phyloP scores from a whole-genome alignment of 495 filamentous ascomycete genomes.

The Xylaria telfairii region DNA sequence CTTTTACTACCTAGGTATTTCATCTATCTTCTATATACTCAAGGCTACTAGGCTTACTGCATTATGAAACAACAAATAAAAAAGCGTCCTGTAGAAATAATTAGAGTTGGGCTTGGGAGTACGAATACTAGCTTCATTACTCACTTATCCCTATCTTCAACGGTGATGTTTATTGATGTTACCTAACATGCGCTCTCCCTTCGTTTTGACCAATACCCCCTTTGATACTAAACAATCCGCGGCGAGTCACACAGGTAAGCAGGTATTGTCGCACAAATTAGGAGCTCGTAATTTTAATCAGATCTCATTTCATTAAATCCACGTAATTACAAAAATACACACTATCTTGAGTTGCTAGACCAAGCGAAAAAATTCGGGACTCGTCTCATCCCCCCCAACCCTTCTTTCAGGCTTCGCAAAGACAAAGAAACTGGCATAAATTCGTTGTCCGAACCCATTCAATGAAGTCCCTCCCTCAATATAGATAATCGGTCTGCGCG shows the following conservation, averaged over 20 bases:
- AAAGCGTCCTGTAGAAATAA: not conserved
- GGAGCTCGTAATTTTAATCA: not conserved
- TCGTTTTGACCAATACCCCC: not conserved
- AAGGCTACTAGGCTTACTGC: too few relatives aligned
- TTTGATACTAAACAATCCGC: not conserved
- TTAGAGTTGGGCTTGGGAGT: not conserved
- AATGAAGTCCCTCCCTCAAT: not conserved
- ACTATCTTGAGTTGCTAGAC: not conserved
- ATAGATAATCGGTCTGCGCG: not conserved
- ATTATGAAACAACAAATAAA: too few relatives aligned
- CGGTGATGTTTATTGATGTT: not conserved
- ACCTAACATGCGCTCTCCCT: not conserved
- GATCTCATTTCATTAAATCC: not conserved
- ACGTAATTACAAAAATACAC: not conserved
- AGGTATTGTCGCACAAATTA: not conserved
- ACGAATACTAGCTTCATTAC: not conserved
- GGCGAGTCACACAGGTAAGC: not conserved
- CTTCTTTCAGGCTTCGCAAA: not conserved
- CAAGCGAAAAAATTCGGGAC: not conserved
- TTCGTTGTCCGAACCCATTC: not conserved
- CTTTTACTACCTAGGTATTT: too few relatives aligned
- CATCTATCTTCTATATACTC: too few relatives aligned
- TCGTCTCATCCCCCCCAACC: not conserved
- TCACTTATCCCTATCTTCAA: not conserved
- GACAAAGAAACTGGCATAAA: not conserved